phyloP scores from a whole-genome alignment of 2,329 filamentous ascomycete genomes.

The Cladorrhinum sp. region DNA sequence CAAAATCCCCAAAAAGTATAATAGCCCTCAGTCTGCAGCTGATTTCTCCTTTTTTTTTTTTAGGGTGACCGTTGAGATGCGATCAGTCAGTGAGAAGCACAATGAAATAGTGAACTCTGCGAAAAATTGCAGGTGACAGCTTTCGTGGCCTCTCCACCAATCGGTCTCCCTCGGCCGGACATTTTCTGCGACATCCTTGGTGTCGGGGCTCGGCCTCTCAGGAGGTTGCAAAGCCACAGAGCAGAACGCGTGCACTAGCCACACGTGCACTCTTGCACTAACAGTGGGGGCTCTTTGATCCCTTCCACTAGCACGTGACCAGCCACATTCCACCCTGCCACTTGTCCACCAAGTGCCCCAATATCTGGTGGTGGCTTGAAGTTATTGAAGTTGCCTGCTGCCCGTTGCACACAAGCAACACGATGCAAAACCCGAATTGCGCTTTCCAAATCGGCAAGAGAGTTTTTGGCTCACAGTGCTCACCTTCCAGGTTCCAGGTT shows the following conservation, averaged over 20 bases:
- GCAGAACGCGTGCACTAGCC: neutral
- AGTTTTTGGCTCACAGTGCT: too few species aligned
- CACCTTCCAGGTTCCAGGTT: too few species aligned
- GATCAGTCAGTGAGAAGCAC: neutral
- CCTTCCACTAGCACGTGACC: too few species aligned
- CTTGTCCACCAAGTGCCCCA: too few species aligned
- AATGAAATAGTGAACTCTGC: neutral
- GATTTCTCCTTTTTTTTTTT: neutral
- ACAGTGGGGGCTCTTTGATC: too few species aligned
- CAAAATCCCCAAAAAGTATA: neutral
- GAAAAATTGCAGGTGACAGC: neutral
- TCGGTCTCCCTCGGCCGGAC: constrained; percentile 3
- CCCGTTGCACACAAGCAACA: too few species aligned
- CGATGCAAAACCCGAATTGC: too few species aligned
- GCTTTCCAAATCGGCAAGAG: too few species aligned
- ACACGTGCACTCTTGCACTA: too few species aligned
- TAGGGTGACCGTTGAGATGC: neutral
- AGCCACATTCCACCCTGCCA: too few species aligned
- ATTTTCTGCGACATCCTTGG: constrained; percentile 9
- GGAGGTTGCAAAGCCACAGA: constrained; percentile 1
- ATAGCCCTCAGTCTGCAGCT: neutral
- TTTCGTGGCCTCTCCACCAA: neutral
- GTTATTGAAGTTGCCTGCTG: too few species aligned
- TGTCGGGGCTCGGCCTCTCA: neutral
- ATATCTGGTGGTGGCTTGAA: too few species aligned